Percentiles rank a stretch among this genome's conserved stretches.
phyloP scores from a whole-genome alignment of 176 grass and related monocot species.

The Oryza coarctata region DNA sequence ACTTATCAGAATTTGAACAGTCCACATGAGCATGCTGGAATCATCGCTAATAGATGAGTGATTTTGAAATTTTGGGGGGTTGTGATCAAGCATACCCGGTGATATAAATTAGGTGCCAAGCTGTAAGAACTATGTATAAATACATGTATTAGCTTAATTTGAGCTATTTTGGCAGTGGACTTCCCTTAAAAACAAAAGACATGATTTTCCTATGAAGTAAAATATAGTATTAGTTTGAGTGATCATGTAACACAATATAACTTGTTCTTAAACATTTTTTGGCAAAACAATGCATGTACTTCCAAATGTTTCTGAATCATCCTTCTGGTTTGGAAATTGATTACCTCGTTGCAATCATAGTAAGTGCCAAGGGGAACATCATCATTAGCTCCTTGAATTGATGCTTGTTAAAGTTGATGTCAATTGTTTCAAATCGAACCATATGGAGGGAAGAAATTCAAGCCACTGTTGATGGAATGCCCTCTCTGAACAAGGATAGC shows the following conservation, averaged over 20 bases:
- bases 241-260: neutral
- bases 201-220: neutral
- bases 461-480: neutral
- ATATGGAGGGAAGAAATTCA: neutral
- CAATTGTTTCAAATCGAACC: neutral
- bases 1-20: neutral
- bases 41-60: neutral
- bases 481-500: neutral
- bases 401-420: neutral
- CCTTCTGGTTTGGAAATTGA: neutral
- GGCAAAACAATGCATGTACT: neutral
- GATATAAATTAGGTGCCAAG: neutral
- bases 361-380: neutral
- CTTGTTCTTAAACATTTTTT: neutral
- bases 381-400: neutral
- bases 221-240: neutral
- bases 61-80: neutral
- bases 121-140: neutral
- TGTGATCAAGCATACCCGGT: neutral
- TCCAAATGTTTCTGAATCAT: neutral
- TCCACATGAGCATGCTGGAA: constrained; percentile 3
- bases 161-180: neutral
- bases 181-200: neutral
- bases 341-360: neutral
- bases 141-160: neutral